These are phyloP conservation scores for Arachnomyces sp. DNA, from an alignment of 2,329 filamentous ascomycete species.

Conservation along the genomic window DNA sequence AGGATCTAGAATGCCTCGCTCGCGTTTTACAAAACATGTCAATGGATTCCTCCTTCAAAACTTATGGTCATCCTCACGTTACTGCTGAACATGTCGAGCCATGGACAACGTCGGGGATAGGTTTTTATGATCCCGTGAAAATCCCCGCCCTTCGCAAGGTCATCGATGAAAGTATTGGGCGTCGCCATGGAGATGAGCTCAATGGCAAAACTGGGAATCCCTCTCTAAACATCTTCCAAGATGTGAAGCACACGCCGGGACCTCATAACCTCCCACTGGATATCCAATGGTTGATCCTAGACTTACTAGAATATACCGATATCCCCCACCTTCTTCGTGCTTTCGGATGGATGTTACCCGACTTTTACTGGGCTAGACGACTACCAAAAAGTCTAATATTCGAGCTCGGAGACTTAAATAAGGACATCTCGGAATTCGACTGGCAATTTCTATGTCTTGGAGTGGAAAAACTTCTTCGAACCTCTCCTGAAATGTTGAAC, in stretches of 20 bases:
- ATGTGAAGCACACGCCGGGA: conserved; percentile 4
- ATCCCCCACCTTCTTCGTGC: conserved; percentile 3
- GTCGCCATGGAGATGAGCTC: conserved; percentile 2
- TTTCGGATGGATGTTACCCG: conserved; percentile 3
- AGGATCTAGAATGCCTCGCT: conserved; percentile 3
- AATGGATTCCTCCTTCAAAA: neutral
- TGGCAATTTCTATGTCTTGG: conserved; percentile 7
- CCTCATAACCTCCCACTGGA: conserved; percentile 14
- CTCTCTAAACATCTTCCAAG: conserved; percentile 1
- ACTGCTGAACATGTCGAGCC: conserved; percentile 1
- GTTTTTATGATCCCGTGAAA: conserved; percentile 2
- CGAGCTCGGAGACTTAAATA: conserved; percentile 2
- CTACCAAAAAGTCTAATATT: conserved; percentile 4
- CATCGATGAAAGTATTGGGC: conserved; percentile 5
- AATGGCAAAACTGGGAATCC: neutral
- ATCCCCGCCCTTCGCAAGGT: conserved; percentile 5
- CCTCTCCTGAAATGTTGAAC: conserved; percentile 2
- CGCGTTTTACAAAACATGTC: conserved; percentile 1
- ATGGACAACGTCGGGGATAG: neutral
- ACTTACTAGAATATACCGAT: conserved; percentile 3
- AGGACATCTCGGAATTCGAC: conserved; percentile 1
- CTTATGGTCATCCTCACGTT: neutral
- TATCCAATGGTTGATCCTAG: conserved; percentile 17
- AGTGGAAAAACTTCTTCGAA: conserved; percentile 4
- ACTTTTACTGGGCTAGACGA: conserved; percentile 3